Conservation (phyloP, 257 asterid genomes). For the Haberlea rhodopensis region DNA sequence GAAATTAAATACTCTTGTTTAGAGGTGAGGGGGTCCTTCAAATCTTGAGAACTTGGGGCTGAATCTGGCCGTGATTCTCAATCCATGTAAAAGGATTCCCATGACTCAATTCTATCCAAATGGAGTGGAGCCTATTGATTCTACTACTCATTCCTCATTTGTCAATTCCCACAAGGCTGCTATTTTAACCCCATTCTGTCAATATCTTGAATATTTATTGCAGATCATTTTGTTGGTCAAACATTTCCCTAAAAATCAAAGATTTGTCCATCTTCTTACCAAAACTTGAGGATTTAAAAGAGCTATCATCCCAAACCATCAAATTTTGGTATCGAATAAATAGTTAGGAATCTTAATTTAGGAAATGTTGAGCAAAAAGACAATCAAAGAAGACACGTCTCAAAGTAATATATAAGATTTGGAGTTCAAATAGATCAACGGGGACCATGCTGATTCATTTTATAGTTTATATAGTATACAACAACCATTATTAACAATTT, state of each 20-base stretch:
- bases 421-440: no score
- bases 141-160: conserved; percentile 11
- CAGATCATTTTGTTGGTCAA: neutral
- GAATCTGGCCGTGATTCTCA: conserved; percentile 27
- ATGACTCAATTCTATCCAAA: conserved; percentile 17
- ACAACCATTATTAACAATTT: no score
- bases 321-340: neutral
- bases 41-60: conserved; percentile 23
- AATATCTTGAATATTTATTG: no score
- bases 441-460: no score
- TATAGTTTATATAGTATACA: no score
- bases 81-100: conserved; percentile 22
- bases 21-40: conserved; percentile 6
- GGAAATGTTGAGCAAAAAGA: no score
- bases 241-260: neutral
- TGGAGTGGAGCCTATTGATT: conserved; percentile 17
- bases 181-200: neutral
- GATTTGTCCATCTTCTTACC: no score
- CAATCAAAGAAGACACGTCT: no score
- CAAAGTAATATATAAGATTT: no score
- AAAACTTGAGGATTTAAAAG: no score
- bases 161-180: neutral
- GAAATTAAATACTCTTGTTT: neutral
- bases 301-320: neutral
- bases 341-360: neutral